A percentile compares a stretch with the other conserved stretches of the same genome.
Evolutionary conservation across 345 rosid species (phyloP).

Genomic region (Eucalyptus brandiana): DNA sequence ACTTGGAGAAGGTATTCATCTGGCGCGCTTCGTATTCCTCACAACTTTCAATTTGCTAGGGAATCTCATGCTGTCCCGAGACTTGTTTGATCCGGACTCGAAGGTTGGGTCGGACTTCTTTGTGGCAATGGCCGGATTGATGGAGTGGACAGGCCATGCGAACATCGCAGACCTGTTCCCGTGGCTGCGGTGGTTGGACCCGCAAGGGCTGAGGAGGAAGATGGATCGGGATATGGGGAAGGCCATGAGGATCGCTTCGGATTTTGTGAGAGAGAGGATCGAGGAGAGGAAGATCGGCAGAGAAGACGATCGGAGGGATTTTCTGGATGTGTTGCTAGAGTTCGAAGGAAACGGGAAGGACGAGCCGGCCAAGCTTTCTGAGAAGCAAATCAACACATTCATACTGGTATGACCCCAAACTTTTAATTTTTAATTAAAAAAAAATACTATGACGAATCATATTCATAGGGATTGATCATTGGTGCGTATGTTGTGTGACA

Average conservation of each 20-base stretch:
- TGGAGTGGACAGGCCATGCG: slow-evolving; percentile 21
- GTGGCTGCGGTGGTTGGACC: slow-evolving; percentile 29
- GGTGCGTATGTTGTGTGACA: background rate
- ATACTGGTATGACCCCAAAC: slow-evolving; percentile 18
- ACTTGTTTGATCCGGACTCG: slow-evolving; percentile 25
- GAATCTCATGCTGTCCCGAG: slow-evolving; percentile 46
- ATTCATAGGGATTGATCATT: background rate
- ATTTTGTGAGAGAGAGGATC: slow-evolving; percentile 24
- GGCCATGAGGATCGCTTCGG: slow-evolving; percentile 26
- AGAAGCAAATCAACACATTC: slow-evolving; percentile 14
- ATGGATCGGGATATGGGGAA: slow-evolving; percentile 36
- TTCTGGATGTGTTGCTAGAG: slow-evolving; percentile 42
- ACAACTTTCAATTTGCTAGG: slow-evolving; percentile 33
- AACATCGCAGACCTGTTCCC: slow-evolving; percentile 36
- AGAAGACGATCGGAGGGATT: slow-evolving; percentile 5
- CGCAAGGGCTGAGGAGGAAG: slow-evolving; percentile 34
- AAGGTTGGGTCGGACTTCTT: slow-evolving; percentile 15
- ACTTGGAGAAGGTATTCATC: slow-evolving; percentile 7
- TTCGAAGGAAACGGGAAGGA: slow-evolving; percentile 35
- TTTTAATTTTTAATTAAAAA: background rate
- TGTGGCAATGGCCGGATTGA: slow-evolving; percentile 6
- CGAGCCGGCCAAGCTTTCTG: slow-evolving; percentile 23
- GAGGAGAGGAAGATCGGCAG: background rate
- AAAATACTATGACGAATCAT: background rate
- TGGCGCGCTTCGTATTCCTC: slow-evolving; percentile 27